Percentiles rank a stretch among this genome's conserved stretches.
Conservation (phyloP, 2,329 filamentous ascomycete species). For the Microcera coccophila region DNA sequence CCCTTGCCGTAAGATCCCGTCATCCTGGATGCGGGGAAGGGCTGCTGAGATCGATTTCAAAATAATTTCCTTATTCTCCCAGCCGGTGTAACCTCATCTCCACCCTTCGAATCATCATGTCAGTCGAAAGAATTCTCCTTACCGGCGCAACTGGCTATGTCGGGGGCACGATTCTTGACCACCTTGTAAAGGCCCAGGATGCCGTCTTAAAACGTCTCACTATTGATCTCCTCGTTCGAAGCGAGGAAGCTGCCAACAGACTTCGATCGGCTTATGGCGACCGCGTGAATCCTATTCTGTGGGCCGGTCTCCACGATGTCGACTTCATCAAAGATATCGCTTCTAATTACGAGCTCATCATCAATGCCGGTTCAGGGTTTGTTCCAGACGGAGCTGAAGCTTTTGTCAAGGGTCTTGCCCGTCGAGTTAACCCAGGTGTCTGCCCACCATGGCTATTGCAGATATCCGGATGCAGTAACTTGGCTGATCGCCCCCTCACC, state of each 20-base stretch:
- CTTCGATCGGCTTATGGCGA: slow-evolving; percentile 3
- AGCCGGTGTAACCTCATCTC: too few species aligned
- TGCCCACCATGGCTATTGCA: slow-evolving; percentile 3
- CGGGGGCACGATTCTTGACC: slow-evolving; percentile 8
- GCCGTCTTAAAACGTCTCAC: not conserved
- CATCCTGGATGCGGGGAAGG: too few species aligned
- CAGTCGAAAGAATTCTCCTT: slow-evolving; percentile 2
- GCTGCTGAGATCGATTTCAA: too few species aligned
- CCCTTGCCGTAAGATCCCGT: too few species aligned
- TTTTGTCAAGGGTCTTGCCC: slow-evolving; percentile 5
- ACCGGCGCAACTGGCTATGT: slow-evolving; percentile 8
- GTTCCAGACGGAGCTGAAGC: slow-evolving; percentile 3
- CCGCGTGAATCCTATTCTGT: slow-evolving; percentile 7
- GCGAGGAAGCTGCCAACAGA: not conserved
- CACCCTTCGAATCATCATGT: too few species aligned
- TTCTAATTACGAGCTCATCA: slow-evolving; percentile 6
- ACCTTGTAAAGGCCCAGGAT: slow-evolving; percentile 2
- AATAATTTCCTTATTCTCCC: too few species aligned
- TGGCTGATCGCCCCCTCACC: slow-evolving; percentile 4
- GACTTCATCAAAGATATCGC: slow-evolving; percentile 6
- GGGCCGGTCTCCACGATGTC: slow-evolving; percentile 4
- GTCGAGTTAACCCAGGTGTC: slow-evolving; percentile 1
- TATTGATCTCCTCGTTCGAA: slow-evolving; percentile 4
- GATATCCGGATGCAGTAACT: slow-evolving; percentile 5
- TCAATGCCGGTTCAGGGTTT: slow-evolving; percentile 7